Evolutionary conservation across 345 rosid species (phyloP).

Genomic region (Dimocarpus longan): DNA sequence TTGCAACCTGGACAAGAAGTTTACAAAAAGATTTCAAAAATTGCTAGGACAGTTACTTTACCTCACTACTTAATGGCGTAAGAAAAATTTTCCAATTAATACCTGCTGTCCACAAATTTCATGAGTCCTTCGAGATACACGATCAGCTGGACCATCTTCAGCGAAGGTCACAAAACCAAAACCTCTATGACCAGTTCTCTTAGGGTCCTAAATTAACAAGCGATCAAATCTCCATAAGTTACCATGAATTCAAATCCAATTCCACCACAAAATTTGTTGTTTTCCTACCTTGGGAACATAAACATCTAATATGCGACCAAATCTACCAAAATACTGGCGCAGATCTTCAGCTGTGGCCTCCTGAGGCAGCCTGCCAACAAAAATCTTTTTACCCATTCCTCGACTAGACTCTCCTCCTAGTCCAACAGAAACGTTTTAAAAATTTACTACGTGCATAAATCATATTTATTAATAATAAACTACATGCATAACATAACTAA

Average conservation of each 20-base stretch:
- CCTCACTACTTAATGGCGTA: background rate
- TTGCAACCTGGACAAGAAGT: constrained; percentile 69
- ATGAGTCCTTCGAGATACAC: constrained; percentile 85
- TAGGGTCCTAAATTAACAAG: constrained; percentile 65
- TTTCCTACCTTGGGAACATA: constrained; percentile 75
- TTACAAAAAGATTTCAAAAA: constrained; percentile 4
- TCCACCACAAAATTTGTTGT: background rate
- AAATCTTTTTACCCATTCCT: constrained; percentile 89
- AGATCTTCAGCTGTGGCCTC: constrained; percentile 88
- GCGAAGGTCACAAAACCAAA: constrained; percentile 96
- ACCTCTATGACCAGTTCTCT: constrained; percentile 95
- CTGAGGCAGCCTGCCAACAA: constrained; percentile 98
- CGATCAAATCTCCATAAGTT: constrained; percentile 16
- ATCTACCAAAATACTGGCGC: constrained; percentile 87
- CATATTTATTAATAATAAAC: background rate
- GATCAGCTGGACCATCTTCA: constrained; percentile 95
- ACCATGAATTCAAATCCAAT: background rate
- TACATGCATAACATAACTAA: background rate
- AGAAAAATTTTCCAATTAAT: constrained; percentile 10
- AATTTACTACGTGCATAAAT: background rate
- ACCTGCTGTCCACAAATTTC: constrained; percentile 99
- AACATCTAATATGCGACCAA: constrained; percentile 88
- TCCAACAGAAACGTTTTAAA: constrained; percentile 28
- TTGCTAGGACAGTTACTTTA: background rate
- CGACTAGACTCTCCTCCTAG: constrained; percentile 63